Base-by-base conservation (phyloP, 805 yeast species). In the Wickerhamomyces sydowiorum region DNA sequence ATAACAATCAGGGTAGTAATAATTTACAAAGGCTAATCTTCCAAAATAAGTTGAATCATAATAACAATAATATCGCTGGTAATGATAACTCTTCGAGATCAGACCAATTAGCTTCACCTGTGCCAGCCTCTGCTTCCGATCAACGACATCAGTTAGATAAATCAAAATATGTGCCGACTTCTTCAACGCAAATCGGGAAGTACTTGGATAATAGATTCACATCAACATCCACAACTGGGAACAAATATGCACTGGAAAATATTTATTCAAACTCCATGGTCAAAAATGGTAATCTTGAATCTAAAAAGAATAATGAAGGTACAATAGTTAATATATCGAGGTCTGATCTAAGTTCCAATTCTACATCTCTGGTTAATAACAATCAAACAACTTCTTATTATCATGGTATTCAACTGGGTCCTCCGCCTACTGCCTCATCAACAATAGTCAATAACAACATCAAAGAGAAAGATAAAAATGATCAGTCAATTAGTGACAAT, bases 11-110 rank as follows among this genome's bases (percentile, higher is more conserved):
- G 10, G 10, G 25, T 23, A 44, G 39, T 14, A 39, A 52, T 3
- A 51, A 45, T 31, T 47, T 57, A n/a, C 59, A 57, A 32, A 50
- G 53, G 43, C 35, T 57, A 41, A 53, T 55, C 22, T 32, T 55
- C 13, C 54, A 50, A 46, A 57, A 57, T 38, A 55, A 43, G 39
- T 39, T 45, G 19, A 48, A 38, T 21, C 9, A 8, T 28, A n/a
- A n/a, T n/a, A n/a, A n/a, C n/a, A n/a, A n/a, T n/a, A n/a, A n/a
- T n/a, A n/a, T n/a, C n/a, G n/a, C n/a, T n/a, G n/a, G n/a, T n/a
- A n/a, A n/a, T n/a, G n/a, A n/a, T n/a, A n/a, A n/a, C n/a, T n/a
- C n/a, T n/a, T n/a, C n/a, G n/a, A n/a, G n/a, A n/a, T n/a, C n/a
- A n/a, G n/a, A n/a, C n/a, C n/a, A n/a, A n/a, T n/a, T n/a, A n/a